Evolutionary conservation across 2,329 filamentous ascomycete genomes (phyloP).

Genomic region (Ophiocordyceps camponoti-leonardi): DNA sequence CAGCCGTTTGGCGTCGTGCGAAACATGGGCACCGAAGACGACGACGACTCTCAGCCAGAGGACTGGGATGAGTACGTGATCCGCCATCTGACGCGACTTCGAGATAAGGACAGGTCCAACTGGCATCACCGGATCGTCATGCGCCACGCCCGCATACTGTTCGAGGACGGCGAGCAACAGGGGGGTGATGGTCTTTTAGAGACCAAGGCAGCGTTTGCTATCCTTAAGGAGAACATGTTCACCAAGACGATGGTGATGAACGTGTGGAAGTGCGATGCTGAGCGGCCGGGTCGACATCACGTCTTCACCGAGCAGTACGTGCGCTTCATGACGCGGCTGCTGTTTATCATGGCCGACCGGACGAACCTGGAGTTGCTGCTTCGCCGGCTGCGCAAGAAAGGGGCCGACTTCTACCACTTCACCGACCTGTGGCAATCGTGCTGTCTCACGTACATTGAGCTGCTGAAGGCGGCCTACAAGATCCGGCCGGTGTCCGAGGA

Average conservation of each 20-base stretch:
- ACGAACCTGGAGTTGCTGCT: slow-evolving; percentile 61
- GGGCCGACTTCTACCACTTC: slow-evolving; percentile 55
- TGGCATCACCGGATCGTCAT: slow-evolving; percentile 90
- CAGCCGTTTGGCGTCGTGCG: slow-evolving; percentile 30
- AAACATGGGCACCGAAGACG: slow-evolving; percentile 11
- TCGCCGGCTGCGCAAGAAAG: slow-evolving; percentile 64
- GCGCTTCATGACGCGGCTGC: slow-evolving; percentile 59
- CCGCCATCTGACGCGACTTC: slow-evolving; percentile 30
- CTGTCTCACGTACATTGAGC: slow-evolving; percentile 33
- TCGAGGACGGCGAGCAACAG: slow-evolving; percentile 22
- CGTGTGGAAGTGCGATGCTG: slow-evolving; percentile 86
- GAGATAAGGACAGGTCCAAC: slow-evolving; percentile 72
- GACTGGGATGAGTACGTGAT: slow-evolving; percentile 41
- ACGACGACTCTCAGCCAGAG: slow-evolving; percentile 27
- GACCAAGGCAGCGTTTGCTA: slow-evolving; percentile 62
- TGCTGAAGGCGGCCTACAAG: slow-evolving; percentile 31
- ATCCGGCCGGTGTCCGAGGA: slow-evolving; percentile 31
- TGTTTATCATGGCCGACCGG: slow-evolving; percentile 60
- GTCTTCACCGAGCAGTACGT: slow-evolving; percentile 83
- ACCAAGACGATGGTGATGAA: slow-evolving; percentile 92
- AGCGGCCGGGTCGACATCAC: slow-evolving; percentile 70
- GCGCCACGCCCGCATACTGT: slow-evolving; percentile 45
- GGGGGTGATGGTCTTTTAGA: slow-evolving; percentile 37
- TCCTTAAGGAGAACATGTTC: slow-evolving; percentile 58
- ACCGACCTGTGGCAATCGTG: slow-evolving; percentile 41